Evolutionary conservation across 352 stramenopile species (phyloP).

Genomic region (Thraustochytrium sp.): DNA sequence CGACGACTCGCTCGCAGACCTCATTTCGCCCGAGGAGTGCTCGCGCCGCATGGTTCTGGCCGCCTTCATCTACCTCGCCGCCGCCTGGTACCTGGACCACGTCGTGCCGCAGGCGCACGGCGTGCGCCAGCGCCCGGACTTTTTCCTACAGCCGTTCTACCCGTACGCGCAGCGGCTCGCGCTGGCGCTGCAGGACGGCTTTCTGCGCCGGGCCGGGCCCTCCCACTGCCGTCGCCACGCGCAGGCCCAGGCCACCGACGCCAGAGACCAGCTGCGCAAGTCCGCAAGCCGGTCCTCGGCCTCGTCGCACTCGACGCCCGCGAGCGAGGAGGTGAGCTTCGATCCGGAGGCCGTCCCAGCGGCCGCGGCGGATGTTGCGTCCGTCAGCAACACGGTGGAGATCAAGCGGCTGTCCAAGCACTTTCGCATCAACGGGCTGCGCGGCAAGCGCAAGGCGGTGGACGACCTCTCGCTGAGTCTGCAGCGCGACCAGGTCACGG

Average conservation of each 20-base stretch:
- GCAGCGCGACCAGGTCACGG: conserved; percentile 49
- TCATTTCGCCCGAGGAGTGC: conserved; percentile 47
- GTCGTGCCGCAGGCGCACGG: conserved; percentile 83
- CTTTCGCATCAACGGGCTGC: conserved; percentile 21
- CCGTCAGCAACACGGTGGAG: too few relatives aligned
- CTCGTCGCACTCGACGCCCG: too few relatives aligned
- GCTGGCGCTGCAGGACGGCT: too few relatives aligned
- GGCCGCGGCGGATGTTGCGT: too few relatives aligned
- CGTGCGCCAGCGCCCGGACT: conserved; percentile 63
- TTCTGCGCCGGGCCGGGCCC: too few relatives aligned
- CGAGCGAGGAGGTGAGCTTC: too few relatives aligned
- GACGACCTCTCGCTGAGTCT: background rate
- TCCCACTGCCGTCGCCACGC: too few relatives aligned
- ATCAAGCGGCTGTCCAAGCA: conserved; percentile 1
- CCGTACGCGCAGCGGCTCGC: background rate
- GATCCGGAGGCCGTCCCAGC: too few relatives aligned
- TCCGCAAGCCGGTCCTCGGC: too few relatives aligned
- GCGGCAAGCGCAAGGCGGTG: background rate
- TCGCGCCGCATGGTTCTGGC: conserved; percentile 72
- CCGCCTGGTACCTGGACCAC: conserved; percentile 79
- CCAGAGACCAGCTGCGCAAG: background rate
- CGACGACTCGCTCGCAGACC: background rate
- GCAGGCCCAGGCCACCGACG: too few relatives aligned
- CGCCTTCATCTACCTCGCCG: conserved; percentile 71
- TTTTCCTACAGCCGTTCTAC: conserved; percentile 14